Percentiles rank a stretch among this genome's conserved stretches.
phyloP scores from a whole-genome alignment of 2,329 filamentous ascomycete genomes.

The Pestalotiopsis sp. region DNA sequence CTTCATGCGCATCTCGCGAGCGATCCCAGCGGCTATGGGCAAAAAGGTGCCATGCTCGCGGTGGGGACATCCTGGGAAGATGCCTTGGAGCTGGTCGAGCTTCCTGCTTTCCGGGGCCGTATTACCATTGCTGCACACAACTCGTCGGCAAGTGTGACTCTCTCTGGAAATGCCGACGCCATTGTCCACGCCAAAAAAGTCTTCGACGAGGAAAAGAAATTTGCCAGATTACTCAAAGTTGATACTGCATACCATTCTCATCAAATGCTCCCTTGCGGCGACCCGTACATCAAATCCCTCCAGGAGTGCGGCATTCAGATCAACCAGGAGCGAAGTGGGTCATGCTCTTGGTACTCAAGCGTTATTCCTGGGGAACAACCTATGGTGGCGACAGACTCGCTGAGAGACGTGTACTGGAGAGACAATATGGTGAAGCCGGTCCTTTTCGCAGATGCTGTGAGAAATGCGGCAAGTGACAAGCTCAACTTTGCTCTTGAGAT shows the following conservation, averaged over 20 bases:
- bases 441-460: conserved; percentile 23
- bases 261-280: conserved; percentile 30
- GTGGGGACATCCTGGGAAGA: conserved; percentile 34
- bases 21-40: neutral
- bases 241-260: conserved; percentile 39
- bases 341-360: conserved; percentile 14
- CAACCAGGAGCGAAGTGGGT: neutral
- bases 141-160: conserved; percentile 27
- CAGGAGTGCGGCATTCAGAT: neutral
- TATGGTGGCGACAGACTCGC: neutral
- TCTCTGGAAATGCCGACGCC: conserved; percentile 27
- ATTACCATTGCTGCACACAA: conserved; percentile 28
- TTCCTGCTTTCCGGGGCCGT: conserved; percentile 21
- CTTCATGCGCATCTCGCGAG: neutral
- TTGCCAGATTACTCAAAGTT: conserved; percentile 31
- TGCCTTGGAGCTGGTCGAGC: conserved; percentile 20
- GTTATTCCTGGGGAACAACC: neutral
- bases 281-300: conserved; percentile 13
- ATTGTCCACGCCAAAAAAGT: conserved; percentile 21
- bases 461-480: neutral
- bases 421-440: conserved; percentile 24
- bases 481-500: conserved; percentile 30
- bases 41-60: conserved; percentile 40
- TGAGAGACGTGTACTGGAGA: conserved; percentile 20
- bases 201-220: conserved; percentile 16